Base-by-base conservation (phyloP, 805 yeast species). In the Pichia thaimueangensis region DNA sequence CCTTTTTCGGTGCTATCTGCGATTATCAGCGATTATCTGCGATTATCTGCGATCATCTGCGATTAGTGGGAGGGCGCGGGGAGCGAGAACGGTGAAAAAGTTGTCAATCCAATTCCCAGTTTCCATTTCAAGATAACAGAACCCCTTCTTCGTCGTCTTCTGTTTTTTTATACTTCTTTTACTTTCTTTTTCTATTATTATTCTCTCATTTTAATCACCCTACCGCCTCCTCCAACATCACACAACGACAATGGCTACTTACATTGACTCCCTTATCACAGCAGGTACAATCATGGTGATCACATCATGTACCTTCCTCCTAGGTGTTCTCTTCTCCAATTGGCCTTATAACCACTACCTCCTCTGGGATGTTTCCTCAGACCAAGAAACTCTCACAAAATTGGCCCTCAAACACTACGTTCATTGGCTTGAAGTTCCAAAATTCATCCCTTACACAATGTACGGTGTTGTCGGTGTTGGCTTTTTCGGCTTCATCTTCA, bases 261-360 rank as follows among this genome's bases (percentile, higher is more conserved):
- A 67, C 5, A 50, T 52, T 35, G 45, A 30, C 65, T 71, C 48
- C 45, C 54, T 47, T 57, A 67, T 47, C 58, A 64, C 59, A 56
- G 68, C 52, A 10, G 59, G 54, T 15, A 49, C 63, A 5, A 31
- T 60, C 21, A 27, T 56, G 41, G 49, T 55, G 22, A 56, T 61
- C 39, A 34, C 52, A 1, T 41, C 93, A 25, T 68, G 84, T 16
- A 80, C 88, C 23, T 91, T 89, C 63, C 73, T 82, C 12, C 70
- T 91, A 45, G 98, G 98, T 24, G 76, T 82, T 20, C 58, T 87
- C 36, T 84, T 76, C 58, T 73, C 83, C 35, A 86, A 87, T 62
- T 77, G 81, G 70, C 83, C 95, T 2, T 93, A 89, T 55, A 96
- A 87, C 58, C 76, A 74, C 62, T 67, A 71, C 51, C 74, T 95